A percentile compares a stretch with the other conserved stretches of the same genome.
phyloP scores from a whole-genome alignment of 1,284 basidiomycete species.

The Anthracocystis panici-leucophaei region DNA sequence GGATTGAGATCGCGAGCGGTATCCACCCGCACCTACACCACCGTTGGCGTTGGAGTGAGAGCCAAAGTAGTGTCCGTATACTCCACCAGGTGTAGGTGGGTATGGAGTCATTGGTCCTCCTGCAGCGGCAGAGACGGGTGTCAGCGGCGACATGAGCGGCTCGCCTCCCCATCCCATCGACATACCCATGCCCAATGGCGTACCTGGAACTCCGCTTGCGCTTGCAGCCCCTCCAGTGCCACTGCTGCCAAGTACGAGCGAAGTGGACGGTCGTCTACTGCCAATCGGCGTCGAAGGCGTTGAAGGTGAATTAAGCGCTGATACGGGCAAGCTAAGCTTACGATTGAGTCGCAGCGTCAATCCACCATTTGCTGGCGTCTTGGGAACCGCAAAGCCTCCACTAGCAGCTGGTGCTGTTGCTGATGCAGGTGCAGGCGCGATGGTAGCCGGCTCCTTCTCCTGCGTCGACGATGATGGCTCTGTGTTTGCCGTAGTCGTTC shows the following conservation, averaged over 20 bases:
- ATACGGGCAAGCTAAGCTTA: conserved; percentile 29
- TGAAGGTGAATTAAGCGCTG: conserved; percentile 23
- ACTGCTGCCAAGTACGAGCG: not conserved
- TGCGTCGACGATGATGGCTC: not conserved
- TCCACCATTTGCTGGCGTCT: conserved; percentile 30
- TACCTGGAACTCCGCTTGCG: conserved; percentile 10
- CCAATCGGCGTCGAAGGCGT: conserved; percentile 29
- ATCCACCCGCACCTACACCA: conserved; percentile 11
- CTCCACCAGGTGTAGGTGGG: conserved; percentile 36
- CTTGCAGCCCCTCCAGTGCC: not conserved
- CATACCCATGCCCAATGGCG: conserved; percentile 30
- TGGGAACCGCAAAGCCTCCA: conserved; percentile 31
- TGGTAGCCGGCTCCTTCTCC: not conserved
- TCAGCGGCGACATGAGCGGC: conserved; percentile 44
- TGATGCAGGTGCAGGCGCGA: conserved; percentile 4
- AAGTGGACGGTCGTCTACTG: conserved; percentile 18
- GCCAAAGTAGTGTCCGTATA: conserved; percentile 44
- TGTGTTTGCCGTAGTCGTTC: not conserved
- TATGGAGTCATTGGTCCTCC: conserved; percentile 25
- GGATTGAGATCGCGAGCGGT: conserved; percentile 31
- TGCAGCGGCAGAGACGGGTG: conserved; percentile 20
- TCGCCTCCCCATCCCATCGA: conserved; percentile 40
- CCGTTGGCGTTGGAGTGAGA: conserved; percentile 8
- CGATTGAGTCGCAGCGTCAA: conserved; percentile 44
- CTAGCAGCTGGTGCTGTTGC: not conserved